Conservation (phyloP, 129 eudicot genomes). For the Deinandra increscens region DNA sequence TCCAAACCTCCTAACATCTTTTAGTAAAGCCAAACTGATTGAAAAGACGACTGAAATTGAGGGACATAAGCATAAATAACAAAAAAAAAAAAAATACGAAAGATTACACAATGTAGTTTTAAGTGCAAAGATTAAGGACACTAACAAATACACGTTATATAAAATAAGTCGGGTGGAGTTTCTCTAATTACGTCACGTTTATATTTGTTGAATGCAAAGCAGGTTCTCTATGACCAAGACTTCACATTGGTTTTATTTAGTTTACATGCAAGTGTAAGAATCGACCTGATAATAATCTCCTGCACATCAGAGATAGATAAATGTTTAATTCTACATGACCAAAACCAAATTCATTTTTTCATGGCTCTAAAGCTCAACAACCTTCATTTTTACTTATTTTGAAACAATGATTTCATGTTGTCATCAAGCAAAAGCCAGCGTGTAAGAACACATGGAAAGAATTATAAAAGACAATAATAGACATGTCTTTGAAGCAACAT, state of each 20-base stretch:
- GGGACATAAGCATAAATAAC: no score
- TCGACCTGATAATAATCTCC: conserved; percentile 15
- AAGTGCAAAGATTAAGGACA: no score
- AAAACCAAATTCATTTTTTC: conserved; percentile 36
- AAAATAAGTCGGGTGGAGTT: no score
- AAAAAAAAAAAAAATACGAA: no score
- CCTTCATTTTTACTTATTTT: conserved; percentile 28
- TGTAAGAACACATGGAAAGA: neutral
- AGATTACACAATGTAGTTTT: no score
- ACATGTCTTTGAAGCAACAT: conserved; percentile 65
- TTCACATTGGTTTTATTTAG: conserved; percentile 21
- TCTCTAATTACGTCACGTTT: no score
- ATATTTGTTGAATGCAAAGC: no score
- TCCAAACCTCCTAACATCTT: no score
- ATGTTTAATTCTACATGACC: conserved; percentile 26
- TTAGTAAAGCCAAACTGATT: no score
- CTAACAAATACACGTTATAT: no score
- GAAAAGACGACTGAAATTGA: no score
- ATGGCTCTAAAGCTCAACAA: conserved; percentile 26
- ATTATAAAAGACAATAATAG: neutral
- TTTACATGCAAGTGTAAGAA: conserved; percentile 22
- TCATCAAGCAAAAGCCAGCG: conserved; percentile 24
- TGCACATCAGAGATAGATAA: conserved; percentile 19
- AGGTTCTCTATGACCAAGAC: no score
- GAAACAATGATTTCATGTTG: conserved; percentile 18